Evolutionary conservation across 371 early-diverging fungal genomes (phyloP), one percentile per base, ranked within the genome.

Genomic region (Mucor indicus): DNA sequence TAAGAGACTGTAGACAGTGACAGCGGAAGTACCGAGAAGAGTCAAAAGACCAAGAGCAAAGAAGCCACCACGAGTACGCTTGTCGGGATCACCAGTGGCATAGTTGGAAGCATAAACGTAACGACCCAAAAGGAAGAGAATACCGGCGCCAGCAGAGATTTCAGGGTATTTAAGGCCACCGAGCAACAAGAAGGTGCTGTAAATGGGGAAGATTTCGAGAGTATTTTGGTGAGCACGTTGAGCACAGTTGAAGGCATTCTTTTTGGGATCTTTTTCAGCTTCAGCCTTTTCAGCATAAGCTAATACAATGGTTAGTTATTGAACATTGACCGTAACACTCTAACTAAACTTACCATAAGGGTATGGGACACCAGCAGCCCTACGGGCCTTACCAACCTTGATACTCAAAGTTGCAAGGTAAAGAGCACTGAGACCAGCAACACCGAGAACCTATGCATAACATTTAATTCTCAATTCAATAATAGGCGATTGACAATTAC

Each of bases 151-250:
- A 9, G 83, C 59, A 19, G 85, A 64, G 13, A 76, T 44, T 35
- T 60, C 38, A 5, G 87, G 87, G 56, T 81, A 63, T 30, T 67
- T 50, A 21, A 84, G 39, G 29, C 83, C 80, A 36, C 75, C 71
- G 24, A 73, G 38, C 36, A 73, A 43, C 32, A 81, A 64, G 10
- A 67, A 44, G 30, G 62, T 52, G 38, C 58, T 46, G 31, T 59
- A 63, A 7, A 68, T 11, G 13, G 78, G 70, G 24, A 65, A 64
- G 9, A 38, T 22, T 42, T 69, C 77, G 11, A 69, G 47, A 12
- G 65, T 58, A 44, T 70, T 69, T 55, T 84, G 87, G 64, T 87
- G 87, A 23, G 78, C 83, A 37, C 87, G 79, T 62, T 87, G 87
- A 48, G 67, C 55, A 69, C 87, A 84, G 71, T 84, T 83, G 67